Evolutionary conservation across 2,329 filamentous ascomycete species (phyloP).

Genomic region (Parafenestella ontariensis): DNA sequence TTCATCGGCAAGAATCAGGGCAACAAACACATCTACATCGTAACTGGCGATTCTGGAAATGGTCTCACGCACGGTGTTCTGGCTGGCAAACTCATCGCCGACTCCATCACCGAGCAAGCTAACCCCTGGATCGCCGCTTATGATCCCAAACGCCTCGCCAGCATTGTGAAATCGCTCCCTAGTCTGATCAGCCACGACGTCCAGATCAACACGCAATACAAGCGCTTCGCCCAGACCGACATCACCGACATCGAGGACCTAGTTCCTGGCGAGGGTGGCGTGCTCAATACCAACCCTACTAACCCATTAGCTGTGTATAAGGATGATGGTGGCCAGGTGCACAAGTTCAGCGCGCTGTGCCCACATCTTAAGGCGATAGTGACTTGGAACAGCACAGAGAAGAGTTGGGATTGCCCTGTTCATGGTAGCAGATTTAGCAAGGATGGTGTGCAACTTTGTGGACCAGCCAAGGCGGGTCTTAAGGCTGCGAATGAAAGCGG

Average conservation of each 20-base stretch:
- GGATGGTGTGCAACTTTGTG: constrained; percentile 52
- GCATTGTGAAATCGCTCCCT: constrained; percentile 55
- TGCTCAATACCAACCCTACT: constrained; percentile 57
- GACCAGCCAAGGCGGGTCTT: constrained; percentile 50
- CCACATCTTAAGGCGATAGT: constrained; percentile 64
- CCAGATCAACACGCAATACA: constrained; percentile 64
- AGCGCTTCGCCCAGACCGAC: constrained; percentile 61
- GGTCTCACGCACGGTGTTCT: constrained; percentile 64
- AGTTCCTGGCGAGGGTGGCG: constrained; percentile 57
- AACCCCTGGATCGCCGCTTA: constrained; percentile 62
- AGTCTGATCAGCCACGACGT: constrained; percentile 60
- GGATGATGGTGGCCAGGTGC: constrained; percentile 60
- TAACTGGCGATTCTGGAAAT: constrained; percentile 65
- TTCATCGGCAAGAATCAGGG: constrained; percentile 65
- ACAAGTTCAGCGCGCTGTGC: constrained; percentile 62
- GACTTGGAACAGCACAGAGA: constrained; percentile 59
- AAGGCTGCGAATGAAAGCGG: constrained; percentile 40
- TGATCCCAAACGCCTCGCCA: constrained; percentile 56
- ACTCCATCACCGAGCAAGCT: constrained; percentile 59
- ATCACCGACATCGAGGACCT: constrained; percentile 65
- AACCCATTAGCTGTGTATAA: constrained; percentile 64
- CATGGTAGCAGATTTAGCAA: constrained; percentile 54
- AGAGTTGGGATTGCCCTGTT: constrained; percentile 58
- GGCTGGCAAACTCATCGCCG: constrained; percentile 60
- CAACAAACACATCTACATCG: constrained; percentile 59